phyloP scores from a whole-genome alignment of 305 asterid genomes.

The Salvia sclarea region DNA sequence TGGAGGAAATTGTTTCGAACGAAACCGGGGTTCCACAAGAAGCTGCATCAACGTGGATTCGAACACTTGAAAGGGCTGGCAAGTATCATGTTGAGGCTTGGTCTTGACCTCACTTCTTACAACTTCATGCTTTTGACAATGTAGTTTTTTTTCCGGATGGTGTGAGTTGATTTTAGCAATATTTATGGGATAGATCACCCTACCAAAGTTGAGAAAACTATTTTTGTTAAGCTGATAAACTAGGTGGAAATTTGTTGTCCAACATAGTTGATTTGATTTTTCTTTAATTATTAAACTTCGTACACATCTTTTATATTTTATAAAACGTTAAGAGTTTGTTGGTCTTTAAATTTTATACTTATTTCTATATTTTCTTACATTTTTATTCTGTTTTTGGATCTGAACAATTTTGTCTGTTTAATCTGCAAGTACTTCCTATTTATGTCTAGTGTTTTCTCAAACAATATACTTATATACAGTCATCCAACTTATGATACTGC shows the following conservation, averaged over 20 bases:
- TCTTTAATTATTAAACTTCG: background rate
- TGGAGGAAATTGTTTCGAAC: constrained; percentile 66
- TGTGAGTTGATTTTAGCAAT: background rate
- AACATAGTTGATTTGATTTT: background rate
- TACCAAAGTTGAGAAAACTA: too few relatives aligned
- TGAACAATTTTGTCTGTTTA: too few relatives aligned
- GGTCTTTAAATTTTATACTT: too few relatives aligned
- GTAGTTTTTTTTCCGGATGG: background rate
- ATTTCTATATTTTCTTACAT: too few relatives aligned
- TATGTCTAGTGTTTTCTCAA: too few relatives aligned
- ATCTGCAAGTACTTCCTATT: too few relatives aligned
- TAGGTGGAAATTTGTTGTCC: background rate
- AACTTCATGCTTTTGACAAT: background rate
- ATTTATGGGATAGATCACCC: background rate
- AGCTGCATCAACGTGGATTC: constrained; percentile 65
- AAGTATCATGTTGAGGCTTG: constrained; percentile 92
- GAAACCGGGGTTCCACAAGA: constrained; percentile 72
- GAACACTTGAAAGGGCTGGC: constrained; percentile 70
- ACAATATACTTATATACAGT: too few relatives aligned
- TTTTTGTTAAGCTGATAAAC: too few relatives aligned
- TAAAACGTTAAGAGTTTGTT: too few relatives aligned
- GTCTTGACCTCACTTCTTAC: constrained; percentile 45
- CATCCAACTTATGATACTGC: too few relatives aligned
- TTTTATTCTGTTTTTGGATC: too few relatives aligned
- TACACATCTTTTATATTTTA: too few relatives aligned